A percentile compares a stretch with the other conserved stretches of the same genome.
Conservation (phyloP, 2,329 filamentous ascomycete genomes). For the Chaetothyriales sp. region DNA sequence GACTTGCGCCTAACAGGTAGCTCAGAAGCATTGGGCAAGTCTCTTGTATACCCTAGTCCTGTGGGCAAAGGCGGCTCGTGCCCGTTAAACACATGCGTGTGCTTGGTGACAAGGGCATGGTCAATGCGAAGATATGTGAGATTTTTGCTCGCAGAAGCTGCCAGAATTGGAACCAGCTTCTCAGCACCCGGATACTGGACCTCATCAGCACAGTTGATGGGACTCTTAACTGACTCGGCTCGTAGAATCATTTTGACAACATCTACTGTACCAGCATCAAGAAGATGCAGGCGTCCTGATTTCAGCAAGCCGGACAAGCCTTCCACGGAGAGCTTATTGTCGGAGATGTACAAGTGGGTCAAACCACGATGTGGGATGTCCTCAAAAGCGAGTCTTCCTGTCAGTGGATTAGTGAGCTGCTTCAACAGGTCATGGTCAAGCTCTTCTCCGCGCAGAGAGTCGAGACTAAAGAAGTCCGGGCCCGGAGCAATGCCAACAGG, state of each 20-base stretch:
- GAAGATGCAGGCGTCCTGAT: constrained; percentile 37
- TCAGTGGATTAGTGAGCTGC: constrained; percentile 34
- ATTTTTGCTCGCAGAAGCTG: constrained; percentile 30
- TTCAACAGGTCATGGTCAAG: constrained; percentile 39
- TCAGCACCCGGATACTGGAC: constrained; percentile 35
- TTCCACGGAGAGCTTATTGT: constrained; percentile 41
- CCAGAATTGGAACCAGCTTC: constrained; percentile 39
- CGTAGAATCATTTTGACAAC: constrained; percentile 15
- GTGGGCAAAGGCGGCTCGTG: constrained; percentile 3
- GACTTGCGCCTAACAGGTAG: constrained; percentile 21
- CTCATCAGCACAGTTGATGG: constrained; percentile 15
- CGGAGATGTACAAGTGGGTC: constrained; percentile 45
- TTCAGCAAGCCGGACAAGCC: constrained; percentile 38
- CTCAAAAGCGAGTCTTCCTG: constrained; percentile 40
- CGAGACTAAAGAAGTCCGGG: constrained; percentile 25
- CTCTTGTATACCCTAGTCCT: constrained; percentile 9
- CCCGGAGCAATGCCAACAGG: constrained; percentile 21
- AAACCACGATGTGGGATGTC: constrained; percentile 39
- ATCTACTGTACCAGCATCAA: constrained; percentile 40
- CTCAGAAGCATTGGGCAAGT: constrained; percentile 15
- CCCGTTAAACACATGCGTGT: constrained; percentile 1
- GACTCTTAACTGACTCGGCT: constrained; percentile 10
- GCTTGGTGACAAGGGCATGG: constrained; percentile 38
- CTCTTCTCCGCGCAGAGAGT: constrained; percentile 29
- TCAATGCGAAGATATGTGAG: constrained; percentile 42